A percentile compares a stretch with the other conserved stretches of the same genome.
Evolutionary conservation across 1,284 basidiomycete genomes (phyloP).

Genomic region (Ganoderma sinense): DNA sequence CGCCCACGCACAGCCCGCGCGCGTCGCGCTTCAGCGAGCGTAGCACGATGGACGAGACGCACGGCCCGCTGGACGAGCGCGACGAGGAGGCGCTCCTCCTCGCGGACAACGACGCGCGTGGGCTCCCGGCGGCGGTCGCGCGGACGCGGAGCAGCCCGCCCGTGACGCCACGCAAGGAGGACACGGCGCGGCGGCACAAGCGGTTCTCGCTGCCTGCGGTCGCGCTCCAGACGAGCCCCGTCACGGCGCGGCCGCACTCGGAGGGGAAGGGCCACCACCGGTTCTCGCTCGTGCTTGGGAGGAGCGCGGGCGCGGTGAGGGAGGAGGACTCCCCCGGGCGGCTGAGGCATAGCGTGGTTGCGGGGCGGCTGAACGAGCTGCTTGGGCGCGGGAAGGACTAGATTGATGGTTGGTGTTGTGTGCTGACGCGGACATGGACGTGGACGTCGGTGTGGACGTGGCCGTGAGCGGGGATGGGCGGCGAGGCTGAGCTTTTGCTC

Average conservation of each 20-base stretch:
- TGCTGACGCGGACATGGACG: not conserved
- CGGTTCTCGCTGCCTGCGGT: slow-evolving; percentile 79
- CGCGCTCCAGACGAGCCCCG: slow-evolving; percentile 74
- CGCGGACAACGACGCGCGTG: slow-evolving; percentile 3
- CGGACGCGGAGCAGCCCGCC: slow-evolving; percentile 25
- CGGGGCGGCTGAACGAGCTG: slow-evolving; percentile 46
- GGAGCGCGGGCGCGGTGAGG: slow-evolving; percentile 34
- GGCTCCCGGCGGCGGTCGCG: not conserved
- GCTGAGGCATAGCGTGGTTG: slow-evolving; percentile 43
- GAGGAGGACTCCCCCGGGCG: slow-evolving; percentile 20
- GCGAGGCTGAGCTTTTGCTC: not conserved
- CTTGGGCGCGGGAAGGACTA: slow-evolving; percentile 39
- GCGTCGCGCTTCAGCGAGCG: slow-evolving; percentile 36
- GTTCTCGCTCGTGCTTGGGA: slow-evolving; percentile 65
- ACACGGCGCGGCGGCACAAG: slow-evolving; percentile 68
- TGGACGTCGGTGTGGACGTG: not conserved
- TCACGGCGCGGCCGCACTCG: slow-evolving; percentile 61
- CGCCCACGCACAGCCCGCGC: slow-evolving; percentile 34
- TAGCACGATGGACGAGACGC: slow-evolving; percentile 32
- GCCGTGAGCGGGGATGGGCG: not conserved
- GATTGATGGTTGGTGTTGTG: too few relatives aligned
- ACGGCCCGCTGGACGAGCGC: slow-evolving; percentile 33
- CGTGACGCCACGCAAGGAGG: slow-evolving; percentile 50
- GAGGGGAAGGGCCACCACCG: slow-evolving; percentile 54
- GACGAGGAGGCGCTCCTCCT: slow-evolving; percentile 29